phyloP scores from a whole-genome alignment of 108 stramenopile species.

The Cyclotella sp. region DNA sequence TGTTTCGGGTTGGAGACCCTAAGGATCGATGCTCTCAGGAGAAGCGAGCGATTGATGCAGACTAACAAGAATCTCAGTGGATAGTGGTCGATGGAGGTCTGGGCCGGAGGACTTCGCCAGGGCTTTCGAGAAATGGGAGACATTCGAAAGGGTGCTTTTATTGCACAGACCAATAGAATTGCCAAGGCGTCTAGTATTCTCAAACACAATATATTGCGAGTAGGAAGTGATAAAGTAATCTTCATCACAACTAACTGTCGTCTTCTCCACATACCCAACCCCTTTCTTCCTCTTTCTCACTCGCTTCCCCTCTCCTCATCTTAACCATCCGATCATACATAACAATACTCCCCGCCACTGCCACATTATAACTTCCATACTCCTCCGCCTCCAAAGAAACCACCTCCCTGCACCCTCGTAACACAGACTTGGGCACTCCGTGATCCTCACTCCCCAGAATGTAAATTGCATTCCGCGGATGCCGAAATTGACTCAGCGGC shows the following conservation, averaged over 20 bases:
- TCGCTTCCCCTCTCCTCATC: neutral
- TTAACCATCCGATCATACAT: conserved; percentile 53
- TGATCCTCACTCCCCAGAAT: conserved; percentile 56
- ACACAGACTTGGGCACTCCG: conserved; percentile 47
- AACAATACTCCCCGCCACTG: conserved; percentile 56
- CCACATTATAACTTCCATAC: conserved; percentile 59
- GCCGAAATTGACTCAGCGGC: conserved; percentile 41
- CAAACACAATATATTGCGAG: neutral
- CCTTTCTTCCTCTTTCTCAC: neutral
- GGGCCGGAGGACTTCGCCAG: neutral
- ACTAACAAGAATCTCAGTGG: neutral
- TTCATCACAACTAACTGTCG: neutral
- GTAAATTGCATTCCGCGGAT: conserved; percentile 54
- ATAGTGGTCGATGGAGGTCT: neutral
- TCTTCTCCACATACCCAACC: neutral
- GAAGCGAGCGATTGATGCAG: conserved; percentile 8
- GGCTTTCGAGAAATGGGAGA: neutral
- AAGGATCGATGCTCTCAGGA: conserved; percentile 12
- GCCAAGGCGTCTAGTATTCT: neutral
- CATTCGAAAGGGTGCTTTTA: neutral
- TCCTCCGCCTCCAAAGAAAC: conserved; percentile 52
- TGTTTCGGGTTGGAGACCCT: conserved; percentile 6
- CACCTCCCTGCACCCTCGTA: conserved; percentile 45
- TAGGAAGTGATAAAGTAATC: neutral
- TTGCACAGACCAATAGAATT: neutral